A percentile compares a stretch with the other conserved stretches of the same genome.
These are phyloP conservation scores for Pyrenophora tritici-repentis DNA, from an alignment of 2,329 filamentous ascomycete genomes.

Conservation along the genomic window DNA sequence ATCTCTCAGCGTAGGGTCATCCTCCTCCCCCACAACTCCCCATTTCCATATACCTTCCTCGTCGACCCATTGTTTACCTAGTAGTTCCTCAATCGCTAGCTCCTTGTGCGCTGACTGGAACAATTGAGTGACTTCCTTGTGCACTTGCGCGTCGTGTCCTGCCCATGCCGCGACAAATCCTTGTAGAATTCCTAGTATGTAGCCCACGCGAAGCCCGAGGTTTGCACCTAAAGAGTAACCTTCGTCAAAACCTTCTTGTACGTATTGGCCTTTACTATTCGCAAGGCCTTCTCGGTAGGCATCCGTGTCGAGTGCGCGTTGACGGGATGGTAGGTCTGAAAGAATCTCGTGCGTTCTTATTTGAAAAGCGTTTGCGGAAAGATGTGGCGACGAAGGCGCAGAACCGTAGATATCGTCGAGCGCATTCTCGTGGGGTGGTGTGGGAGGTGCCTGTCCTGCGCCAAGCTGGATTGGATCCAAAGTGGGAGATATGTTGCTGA, in stretches of 20 bases:
- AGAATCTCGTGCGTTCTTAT: conserved; percentile 51
- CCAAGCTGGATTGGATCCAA: conserved; percentile 34
- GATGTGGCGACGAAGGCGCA: conserved; percentile 46
- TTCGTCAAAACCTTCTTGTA: conserved; percentile 90
- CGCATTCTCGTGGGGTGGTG: conserved; percentile 40
- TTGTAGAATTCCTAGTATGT: conserved; percentile 76
- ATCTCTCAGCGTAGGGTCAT: conserved; percentile 44
- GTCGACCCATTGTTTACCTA: conserved; percentile 69
- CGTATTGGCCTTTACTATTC: conserved; percentile 71
- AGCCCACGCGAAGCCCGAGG: conserved; percentile 75
- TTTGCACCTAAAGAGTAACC: conserved; percentile 84
- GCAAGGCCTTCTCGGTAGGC: conserved; percentile 91
- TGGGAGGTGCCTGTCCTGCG: conserved; percentile 37
- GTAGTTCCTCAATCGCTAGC: conserved; percentile 65
- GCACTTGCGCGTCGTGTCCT: conserved; percentile 29
- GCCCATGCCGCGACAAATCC: conserved; percentile 63
- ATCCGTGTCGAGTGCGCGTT: conserved; percentile 76
- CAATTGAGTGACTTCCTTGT: conserved; percentile 35
- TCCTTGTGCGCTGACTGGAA: conserved; percentile 60
- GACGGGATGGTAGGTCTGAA: conserved; percentile 75
- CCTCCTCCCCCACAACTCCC: conserved; percentile 52
- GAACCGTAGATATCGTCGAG: conserved; percentile 57
- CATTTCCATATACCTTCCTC: conserved; percentile 74
- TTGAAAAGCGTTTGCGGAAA: conserved; percentile 9
- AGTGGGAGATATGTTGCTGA: conserved; percentile 33